These are phyloP conservation scores for Hordeum pubiflorum DNA, from an alignment of 202 grass and related monocot species.

Conservation along the genomic window DNA sequence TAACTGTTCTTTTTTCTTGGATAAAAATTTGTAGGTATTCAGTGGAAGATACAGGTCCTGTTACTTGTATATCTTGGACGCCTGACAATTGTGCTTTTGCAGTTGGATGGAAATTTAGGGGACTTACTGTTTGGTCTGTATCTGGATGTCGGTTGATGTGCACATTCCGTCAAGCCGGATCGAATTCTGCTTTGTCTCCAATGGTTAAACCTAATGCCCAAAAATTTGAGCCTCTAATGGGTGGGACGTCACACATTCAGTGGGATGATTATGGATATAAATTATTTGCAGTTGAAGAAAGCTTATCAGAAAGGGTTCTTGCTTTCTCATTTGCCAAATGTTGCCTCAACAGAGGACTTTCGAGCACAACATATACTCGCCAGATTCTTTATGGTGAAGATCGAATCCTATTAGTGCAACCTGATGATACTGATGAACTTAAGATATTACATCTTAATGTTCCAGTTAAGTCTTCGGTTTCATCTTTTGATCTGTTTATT, in stretches of 20 bases:
- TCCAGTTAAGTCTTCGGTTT: slow-evolving; percentile 72
- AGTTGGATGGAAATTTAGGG: slow-evolving; percentile 94
- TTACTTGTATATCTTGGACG: slow-evolving; percentile 92
- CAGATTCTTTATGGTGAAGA: slow-evolving; percentile 93
- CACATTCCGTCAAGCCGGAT: slow-evolving; percentile 83
- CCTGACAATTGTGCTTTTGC: slow-evolving; percentile 97
- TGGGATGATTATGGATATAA: slow-evolving; percentile 98
- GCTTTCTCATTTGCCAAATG: slow-evolving; percentile 96
- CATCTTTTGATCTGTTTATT: slow-evolving; percentile 17
- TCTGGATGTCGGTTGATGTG: slow-evolving; percentile 98
- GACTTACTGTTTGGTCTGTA: slow-evolving; percentile 92
- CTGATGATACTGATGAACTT: slow-evolving; percentile 87
- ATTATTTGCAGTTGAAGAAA: slow-evolving; percentile 88
- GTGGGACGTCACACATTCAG: slow-evolving; percentile 80
- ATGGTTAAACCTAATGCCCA: slow-evolving; percentile 55
- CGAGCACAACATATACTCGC: slow-evolving; percentile 65
- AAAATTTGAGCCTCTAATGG: slow-evolving; percentile 84
- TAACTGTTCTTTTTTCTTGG: slow-evolving; percentile 17
- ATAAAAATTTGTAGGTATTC: slow-evolving; percentile 64
- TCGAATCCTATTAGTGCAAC: slow-evolving; percentile 71
- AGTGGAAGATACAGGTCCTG: slow-evolving; percentile 94
- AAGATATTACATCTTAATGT: slow-evolving; percentile 91
- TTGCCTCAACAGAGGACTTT: slow-evolving; percentile 86
- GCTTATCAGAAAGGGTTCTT: slow-evolving; percentile 68
- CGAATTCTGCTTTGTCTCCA: slow-evolving; percentile 70